phyloP scores from a whole-genome alignment of 192 early-diverging fungal species.

The Cladochytrium replicatum region DNA sequence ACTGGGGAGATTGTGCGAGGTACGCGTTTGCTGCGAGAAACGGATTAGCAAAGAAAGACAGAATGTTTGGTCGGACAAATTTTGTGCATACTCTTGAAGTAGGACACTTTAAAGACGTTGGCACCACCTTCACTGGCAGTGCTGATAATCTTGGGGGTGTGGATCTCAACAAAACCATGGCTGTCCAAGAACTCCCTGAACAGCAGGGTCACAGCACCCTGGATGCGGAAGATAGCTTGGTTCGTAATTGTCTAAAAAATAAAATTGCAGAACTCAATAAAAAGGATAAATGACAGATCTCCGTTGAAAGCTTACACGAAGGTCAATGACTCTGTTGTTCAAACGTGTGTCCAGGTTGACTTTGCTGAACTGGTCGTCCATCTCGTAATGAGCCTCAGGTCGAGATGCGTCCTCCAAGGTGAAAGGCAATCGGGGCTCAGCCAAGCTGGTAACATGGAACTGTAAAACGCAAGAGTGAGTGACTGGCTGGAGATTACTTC shows the following conservation, averaged over 20 bases:
- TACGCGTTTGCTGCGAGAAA: slow-evolving; percentile 57
- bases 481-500: neutral
- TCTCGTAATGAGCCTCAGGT: slow-evolving; percentile 69
- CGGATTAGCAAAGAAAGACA: slow-evolving; percentile 8
- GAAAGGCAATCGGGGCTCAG: slow-evolving; percentile 80
- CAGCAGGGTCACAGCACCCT: slow-evolving; percentile 82
- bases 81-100: slow-evolving; percentile 73
- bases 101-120: slow-evolving; percentile 94
- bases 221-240: slow-evolving; percentile 95
- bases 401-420: slow-evolving; percentile 83
- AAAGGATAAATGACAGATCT: neutral
- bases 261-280: neutral
- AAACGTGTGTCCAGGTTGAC: slow-evolving; percentile 87
- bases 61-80: slow-evolving; percentile 13
- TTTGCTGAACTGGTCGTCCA: slow-evolving; percentile 55
- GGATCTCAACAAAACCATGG: slow-evolving; percentile 87
- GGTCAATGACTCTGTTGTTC: slow-evolving; percentile 88
- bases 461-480: slow-evolving; percentile 3
- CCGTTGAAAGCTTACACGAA: slow-evolving; percentile 51
- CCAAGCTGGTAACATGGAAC: slow-evolving; percentile 62
- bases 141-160: slow-evolving; percentile 93
- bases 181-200: slow-evolving; percentile 90
- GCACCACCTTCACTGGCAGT: slow-evolving; percentile 93
- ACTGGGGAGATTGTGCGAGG: slow-evolving; percentile 96
- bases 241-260: slow-evolving; percentile 75